Base-by-base conservation (phyloP, 352 stramenopile species). In the Phytophthora sansomeana region DNA sequence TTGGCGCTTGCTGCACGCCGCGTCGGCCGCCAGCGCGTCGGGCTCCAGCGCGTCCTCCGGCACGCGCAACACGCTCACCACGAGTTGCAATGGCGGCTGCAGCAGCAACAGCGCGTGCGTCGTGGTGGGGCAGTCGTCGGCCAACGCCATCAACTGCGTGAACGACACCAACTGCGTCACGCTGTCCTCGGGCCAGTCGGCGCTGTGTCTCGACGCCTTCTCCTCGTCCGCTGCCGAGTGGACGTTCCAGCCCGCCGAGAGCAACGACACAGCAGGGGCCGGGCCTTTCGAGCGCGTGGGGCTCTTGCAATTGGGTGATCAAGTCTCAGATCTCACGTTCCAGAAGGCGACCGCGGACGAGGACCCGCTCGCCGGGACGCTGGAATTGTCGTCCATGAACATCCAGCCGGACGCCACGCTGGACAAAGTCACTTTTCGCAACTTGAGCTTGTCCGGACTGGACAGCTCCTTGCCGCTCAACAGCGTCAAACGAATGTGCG, bases 361-460 rank as follows among this genome's bases (percentile, higher is more conserved):
- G 16, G 58, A 76, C 16, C 81, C 82, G 35, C 68, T 91, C 16
- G 55, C 59, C 1, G 68, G 71, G 2, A 52, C 72, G 4, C 57
- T 93, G 16, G 77, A 91, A 46, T 59, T 93, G 6, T 78, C 85
- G 28, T 91, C 85, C 29, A 74, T 93, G 69, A 93, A 91, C 54
- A 67, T 91, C 21, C 77, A 90, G 59, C 69, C 82, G 8, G 47
- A 69, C 14, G 28, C 46, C 11, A 81, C 69, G 39, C 68, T 91
- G 42, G 59, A 81, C 19, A 81, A 72, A 63, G 63, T 91, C 49
- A 80, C 56, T 5, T 91, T 93, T 50, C 42, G 63, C 39, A 77
- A 80, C 21, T 63, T 91, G 30, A 62, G 53, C 29, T 60, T 91
- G 41, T 75, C 60, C 0, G 82, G 84, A n/a, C 17, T 87, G 16